A percentile compares a stretch with the other conserved stretches of the same genome.
phyloP scores from a whole-genome alignment of 225 moss, liverwort and hornwort species.

The Physcomitrellopsis africana region DNA sequence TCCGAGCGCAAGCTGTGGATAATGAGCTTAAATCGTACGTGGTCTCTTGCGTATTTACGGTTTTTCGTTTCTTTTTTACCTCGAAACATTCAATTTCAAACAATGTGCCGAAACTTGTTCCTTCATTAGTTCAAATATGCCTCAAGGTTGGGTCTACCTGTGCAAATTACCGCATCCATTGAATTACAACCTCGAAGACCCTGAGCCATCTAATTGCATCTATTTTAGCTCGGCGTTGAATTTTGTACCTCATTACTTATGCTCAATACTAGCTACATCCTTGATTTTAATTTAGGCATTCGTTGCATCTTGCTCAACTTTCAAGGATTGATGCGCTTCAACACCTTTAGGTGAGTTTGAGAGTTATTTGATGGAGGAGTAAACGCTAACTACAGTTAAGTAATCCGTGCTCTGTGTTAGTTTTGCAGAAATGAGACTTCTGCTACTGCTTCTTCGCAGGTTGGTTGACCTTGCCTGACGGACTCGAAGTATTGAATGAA shows the following conservation, averaged over 20 bases:
- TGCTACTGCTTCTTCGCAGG: constrained; percentile 22
- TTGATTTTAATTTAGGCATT: not conserved
- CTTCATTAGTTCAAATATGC: too few species aligned
- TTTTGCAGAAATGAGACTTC: constrained; percentile 27
- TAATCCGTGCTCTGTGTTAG: not conserved
- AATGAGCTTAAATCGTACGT: constrained; percentile 19
- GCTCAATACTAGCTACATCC: too few species aligned
- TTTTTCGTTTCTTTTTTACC: not conserved
- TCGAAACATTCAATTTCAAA: not conserved
- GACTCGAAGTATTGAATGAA: too few species aligned
- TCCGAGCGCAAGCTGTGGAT: constrained; percentile 11
- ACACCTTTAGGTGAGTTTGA: too few species aligned
- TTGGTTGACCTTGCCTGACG: not conserved
- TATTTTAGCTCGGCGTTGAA: too few species aligned
- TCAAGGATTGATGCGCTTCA: not conserved
- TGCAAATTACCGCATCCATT: too few species aligned
- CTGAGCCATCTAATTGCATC: too few species aligned
- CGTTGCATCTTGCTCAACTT: not conserved
- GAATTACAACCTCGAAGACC: too few species aligned
- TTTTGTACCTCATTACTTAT: constrained; percentile 40
- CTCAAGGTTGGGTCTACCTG: too few species aligned
- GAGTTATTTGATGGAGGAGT: too few species aligned
- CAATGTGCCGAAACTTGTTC: not conserved
- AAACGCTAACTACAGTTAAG: too few species aligned
- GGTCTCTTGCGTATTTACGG: not conserved